These are phyloP conservation scores for Zymoseptoria tritici DNA, from an alignment of 2,329 filamentous ascomycete species.

Conservation along the genomic window DNA sequence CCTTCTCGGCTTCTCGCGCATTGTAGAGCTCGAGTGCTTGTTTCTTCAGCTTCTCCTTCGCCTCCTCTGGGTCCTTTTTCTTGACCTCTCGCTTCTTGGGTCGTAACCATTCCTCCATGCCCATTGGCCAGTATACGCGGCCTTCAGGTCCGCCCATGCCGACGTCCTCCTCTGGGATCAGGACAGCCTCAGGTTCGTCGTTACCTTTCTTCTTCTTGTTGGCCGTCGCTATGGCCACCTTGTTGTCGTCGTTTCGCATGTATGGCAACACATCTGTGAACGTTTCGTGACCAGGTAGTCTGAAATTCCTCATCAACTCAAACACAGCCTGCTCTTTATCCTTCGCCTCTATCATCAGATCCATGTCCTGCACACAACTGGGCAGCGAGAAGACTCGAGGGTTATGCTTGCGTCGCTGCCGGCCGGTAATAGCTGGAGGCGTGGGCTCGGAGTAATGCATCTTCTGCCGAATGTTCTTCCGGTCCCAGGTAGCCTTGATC, in stretches of 20 bases:
- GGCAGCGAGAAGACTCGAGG: constrained; percentile 71
- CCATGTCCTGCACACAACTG: constrained; percentile 75
- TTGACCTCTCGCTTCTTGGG: constrained; percentile 67
- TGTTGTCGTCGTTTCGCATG: constrained; percentile 68
- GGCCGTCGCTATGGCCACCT: constrained; percentile 32
- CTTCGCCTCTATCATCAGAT: constrained; percentile 98
- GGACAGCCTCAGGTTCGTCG: constrained; percentile 28
- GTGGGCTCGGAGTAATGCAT: constrained; percentile 93
- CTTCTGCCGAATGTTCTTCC: constrained; percentile 81
- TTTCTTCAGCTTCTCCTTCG: constrained; percentile 29
- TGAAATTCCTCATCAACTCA: constrained; percentile 83
- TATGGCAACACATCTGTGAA: constrained; percentile 74
- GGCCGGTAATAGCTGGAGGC: constrained; percentile 65
- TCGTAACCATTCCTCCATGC: constrained; percentile 83
- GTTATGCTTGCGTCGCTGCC: constrained; percentile 77
- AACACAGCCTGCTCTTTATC: constrained; percentile 97
- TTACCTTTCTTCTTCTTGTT: constrained; percentile 36
- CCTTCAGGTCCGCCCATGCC: constrained; percentile 78
- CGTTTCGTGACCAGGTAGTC: constrained; percentile 67
- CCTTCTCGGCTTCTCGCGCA: constrained; percentile 19
- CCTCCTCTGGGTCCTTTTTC: constrained; percentile 40
- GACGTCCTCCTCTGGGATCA: constrained; percentile 60
- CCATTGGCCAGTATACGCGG: constrained; percentile 82
- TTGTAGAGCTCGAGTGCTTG: constrained; percentile 23
- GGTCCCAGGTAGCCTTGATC: constrained; percentile 75